Conservation (phyloP, 164 flowering plant species). For the Cinnamomum micranthum region DNA sequence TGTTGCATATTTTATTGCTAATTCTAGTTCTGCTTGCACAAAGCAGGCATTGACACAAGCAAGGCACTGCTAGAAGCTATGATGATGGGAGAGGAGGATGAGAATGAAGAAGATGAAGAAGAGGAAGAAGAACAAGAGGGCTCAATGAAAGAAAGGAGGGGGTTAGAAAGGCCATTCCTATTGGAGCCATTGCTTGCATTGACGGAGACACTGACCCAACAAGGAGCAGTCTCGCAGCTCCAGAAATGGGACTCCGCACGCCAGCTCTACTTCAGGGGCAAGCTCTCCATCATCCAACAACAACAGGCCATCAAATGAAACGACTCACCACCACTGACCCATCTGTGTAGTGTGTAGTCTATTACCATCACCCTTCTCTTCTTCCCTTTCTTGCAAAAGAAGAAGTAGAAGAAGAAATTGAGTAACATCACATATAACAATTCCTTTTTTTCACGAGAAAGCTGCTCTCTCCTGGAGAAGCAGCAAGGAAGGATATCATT, state of each 20-base stretch:
- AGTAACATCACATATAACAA: too few species aligned
- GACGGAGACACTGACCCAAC: constrained; percentile 43
- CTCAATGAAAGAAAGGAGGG: constrained; percentile 11
- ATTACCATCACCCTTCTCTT: too few species aligned
- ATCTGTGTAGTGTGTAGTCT: too few species aligned
- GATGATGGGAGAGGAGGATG: constrained; percentile 30
- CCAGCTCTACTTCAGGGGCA: constrained; percentile 46
- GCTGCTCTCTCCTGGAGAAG: too few species aligned
- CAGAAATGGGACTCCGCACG: constrained; percentile 61
- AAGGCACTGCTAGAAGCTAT: constrained; percentile 56
- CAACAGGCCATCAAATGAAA: constrained; percentile 64
- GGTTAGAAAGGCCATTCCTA: constrained; percentile 23
- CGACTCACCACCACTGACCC: not conserved
- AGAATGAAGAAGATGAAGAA: not conserved
- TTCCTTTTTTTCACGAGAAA: too few species aligned
- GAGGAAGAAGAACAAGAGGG: constrained; percentile 19
- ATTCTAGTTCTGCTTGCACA: not conserved
- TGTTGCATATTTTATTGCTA: not conserved
- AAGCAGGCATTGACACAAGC: constrained; percentile 68
- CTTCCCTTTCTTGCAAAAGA: too few species aligned
- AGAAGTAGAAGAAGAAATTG: too few species aligned
- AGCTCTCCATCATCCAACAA: constrained; percentile 28
- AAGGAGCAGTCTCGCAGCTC: constrained; percentile 45
- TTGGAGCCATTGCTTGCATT: constrained; percentile 60
- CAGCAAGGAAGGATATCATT: too few species aligned